Percentiles rank a stretch among this genome's conserved stretches.
Conservation (phyloP, 2,329 filamentous ascomycete species). For the Apiospora phragmitis region DNA sequence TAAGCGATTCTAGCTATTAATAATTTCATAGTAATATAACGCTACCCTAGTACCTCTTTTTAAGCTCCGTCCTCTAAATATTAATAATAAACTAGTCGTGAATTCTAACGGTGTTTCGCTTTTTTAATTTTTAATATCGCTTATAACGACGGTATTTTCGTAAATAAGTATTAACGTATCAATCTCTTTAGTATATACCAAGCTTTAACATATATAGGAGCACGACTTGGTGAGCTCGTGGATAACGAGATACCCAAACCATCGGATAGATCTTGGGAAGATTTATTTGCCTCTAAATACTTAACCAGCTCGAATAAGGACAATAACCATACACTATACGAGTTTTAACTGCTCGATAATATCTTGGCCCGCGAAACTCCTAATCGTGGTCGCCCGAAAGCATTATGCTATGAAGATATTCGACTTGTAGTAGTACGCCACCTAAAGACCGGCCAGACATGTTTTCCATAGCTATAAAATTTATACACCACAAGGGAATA, state of each 20-base stretch:
- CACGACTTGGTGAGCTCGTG: slow-evolving; percentile 30
- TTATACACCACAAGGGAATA: slow-evolving; percentile 31
- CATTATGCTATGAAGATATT: slow-evolving; percentile 33
- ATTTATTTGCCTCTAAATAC: slow-evolving; percentile 26
- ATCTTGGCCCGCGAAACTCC: slow-evolving; percentile 21
- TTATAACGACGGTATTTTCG: slow-evolving; percentile 28
- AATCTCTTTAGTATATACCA: slow-evolving; percentile 28
- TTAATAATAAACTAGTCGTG: slow-evolving; percentile 26
- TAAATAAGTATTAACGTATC: slow-evolving; percentile 24
- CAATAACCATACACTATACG: slow-evolving; percentile 20
- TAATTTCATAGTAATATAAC: slow-evolving; percentile 22
- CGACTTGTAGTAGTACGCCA: slow-evolving; percentile 30
- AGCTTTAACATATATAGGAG: slow-evolving; percentile 28
- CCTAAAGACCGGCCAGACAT: slow-evolving; percentile 22
- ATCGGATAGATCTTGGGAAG: slow-evolving; percentile 26
- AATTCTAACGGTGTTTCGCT: slow-evolving; percentile 22
- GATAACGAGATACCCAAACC: slow-evolving; percentile 27
- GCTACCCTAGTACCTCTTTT: slow-evolving; percentile 24
- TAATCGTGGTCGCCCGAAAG: slow-evolving; percentile 24
- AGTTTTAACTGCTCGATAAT: slow-evolving; percentile 24
- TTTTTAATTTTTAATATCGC: slow-evolving; percentile 32
- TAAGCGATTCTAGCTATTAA: neutral
- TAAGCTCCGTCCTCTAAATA: slow-evolving; percentile 23
- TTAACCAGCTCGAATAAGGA: slow-evolving; percentile 11
- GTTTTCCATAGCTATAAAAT: slow-evolving; percentile 30